A percentile compares a stretch with the other conserved stretches of the same genome.
Evolutionary conservation across 257 asterid species (phyloP).

Genomic region (Solanum habrochaites): DNA sequence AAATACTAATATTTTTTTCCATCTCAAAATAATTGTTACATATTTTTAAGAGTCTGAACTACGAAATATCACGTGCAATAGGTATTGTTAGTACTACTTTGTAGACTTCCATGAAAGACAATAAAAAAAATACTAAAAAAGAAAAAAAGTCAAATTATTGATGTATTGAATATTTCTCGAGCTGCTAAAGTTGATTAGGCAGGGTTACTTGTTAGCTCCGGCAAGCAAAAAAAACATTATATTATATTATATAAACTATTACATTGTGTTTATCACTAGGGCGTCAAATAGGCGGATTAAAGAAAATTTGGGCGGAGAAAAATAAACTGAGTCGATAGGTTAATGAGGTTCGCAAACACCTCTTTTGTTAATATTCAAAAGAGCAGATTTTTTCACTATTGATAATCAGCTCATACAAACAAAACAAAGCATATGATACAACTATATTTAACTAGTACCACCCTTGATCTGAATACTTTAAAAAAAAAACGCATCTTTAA

Average conservation of each 20-base stretch:
- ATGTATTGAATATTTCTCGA: constrained; percentile 4
- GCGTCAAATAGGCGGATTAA: too few relatives aligned
- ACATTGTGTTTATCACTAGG: too few relatives aligned
- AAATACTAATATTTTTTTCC: neutral
- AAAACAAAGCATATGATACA: neutral
- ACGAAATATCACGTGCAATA: neutral
- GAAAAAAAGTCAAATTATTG: constrained; percentile 13
- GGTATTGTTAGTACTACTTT: neutral
- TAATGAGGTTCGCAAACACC: neutral
- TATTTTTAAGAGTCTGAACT: neutral
- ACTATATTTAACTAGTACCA: neutral
- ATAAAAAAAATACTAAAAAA: neutral
- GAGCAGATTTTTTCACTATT: neutral
- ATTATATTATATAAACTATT: neutral
- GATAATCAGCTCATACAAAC: neutral
- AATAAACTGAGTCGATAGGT: neutral
- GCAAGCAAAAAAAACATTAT: neutral
- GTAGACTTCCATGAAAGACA: neutral
- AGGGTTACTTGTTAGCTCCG: constrained; percentile 2
- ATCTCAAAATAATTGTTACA: too few relatives aligned
- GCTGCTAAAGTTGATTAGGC: constrained; percentile 9
- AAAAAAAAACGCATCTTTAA: too few relatives aligned
- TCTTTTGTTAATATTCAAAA: neutral
- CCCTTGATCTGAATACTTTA: neutral
- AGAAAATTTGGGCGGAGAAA: neutral